These are phyloP conservation scores for Dothideomycetes sp. DNA, from an alignment of 2,329 filamentous ascomycete species.

Conservation along the genomic window DNA sequence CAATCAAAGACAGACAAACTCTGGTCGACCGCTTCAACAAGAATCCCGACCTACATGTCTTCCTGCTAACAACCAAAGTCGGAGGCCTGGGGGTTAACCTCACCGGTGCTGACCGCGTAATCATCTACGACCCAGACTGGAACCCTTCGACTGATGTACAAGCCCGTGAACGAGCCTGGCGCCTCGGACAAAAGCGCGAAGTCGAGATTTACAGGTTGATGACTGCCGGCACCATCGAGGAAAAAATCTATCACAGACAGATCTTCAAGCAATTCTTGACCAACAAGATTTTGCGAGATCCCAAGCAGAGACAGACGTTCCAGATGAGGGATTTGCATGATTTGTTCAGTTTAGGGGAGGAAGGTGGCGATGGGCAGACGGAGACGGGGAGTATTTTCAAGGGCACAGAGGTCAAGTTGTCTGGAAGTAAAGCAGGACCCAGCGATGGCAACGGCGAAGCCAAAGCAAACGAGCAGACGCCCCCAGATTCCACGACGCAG, in stretches of 20 bases:
- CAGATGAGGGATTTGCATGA: conserved; percentile 86
- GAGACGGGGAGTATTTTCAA: conserved; percentile 82
- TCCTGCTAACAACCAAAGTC: conserved; percentile 90
- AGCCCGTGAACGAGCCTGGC: conserved; percentile 90
- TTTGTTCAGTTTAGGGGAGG: conserved; percentile 69
- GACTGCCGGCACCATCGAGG: conserved; percentile 95
- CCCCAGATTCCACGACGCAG: background rate
- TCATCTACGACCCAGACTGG: conserved; percentile 98
- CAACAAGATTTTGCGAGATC: conserved; percentile 90
- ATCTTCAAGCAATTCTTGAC: conserved; percentile 98
- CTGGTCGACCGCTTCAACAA: conserved; percentile 92
- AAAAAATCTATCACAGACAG: conserved; percentile 98
- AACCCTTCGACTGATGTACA: conserved; percentile 95
- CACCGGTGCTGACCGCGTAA: conserved; percentile 88
- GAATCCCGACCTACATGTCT: conserved; percentile 69
- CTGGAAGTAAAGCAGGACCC: conserved; percentile 21
- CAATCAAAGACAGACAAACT: conserved; percentile 76
- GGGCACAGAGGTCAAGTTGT: conserved; percentile 68
- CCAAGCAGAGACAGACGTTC: conserved; percentile 86
- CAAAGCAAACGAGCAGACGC: conserved; percentile 1
- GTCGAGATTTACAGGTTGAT: conserved; percentile 97
- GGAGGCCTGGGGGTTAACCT: conserved; percentile 90
- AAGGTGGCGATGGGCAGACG: conserved; percentile 56
- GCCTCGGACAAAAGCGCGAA: conserved; percentile 85
- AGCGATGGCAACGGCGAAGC: conserved; percentile 18